These are phyloP conservation scores for Hydrangea macrophylla DNA, from an alignment of 148 eudicot species.

Conservation along the genomic window DNA sequence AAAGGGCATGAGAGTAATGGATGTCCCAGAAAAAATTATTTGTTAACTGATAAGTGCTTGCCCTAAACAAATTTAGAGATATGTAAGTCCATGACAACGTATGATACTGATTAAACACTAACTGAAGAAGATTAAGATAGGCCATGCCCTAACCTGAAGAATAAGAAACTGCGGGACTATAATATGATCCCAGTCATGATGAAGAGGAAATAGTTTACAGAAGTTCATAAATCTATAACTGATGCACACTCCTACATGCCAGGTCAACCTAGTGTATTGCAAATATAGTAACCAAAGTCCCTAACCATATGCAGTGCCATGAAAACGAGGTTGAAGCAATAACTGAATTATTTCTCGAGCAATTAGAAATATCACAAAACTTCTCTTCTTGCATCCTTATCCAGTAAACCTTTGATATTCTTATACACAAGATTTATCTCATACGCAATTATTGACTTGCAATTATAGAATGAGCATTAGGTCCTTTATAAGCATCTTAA, in stretches of 20 bases:
- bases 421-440: background rate
- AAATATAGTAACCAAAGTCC: no score
- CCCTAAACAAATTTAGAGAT: background rate
- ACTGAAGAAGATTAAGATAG: background rate
- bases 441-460: background rate
- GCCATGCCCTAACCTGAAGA: background rate
- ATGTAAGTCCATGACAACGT: background rate
- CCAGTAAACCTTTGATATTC: no score
- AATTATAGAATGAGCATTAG: background rate
- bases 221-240: no score
- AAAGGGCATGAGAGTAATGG: background rate
- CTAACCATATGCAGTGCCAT: background rate
- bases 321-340: no score
- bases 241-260: background rate
- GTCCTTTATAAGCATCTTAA: background rate
- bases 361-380: background rate
- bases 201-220: no score
- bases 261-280: no score
- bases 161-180: background rate
- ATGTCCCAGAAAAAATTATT: no score
- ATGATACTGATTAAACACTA: no score
- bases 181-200: no score
- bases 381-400: background rate
- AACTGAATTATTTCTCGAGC: no score
- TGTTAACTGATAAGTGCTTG: no score